Percentiles rank a stretch among this genome's conserved stretches.
Evolutionary conservation across 108 stramenopile species (phyloP).

Genomic region (Nitzschia palea): DNA sequence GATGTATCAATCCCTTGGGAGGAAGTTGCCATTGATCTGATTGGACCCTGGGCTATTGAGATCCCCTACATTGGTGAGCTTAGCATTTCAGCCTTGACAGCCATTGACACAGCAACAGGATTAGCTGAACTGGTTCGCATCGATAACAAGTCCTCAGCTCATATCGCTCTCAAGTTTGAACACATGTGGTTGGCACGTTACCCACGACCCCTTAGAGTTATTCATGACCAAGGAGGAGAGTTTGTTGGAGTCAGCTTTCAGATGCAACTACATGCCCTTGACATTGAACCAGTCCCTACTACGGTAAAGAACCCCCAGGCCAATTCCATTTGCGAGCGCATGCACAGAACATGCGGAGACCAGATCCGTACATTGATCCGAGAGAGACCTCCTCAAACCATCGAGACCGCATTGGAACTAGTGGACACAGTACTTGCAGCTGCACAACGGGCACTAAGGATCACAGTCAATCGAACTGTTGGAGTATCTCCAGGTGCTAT

Average conservation of each 20-base stretch:
- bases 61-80: slow-evolving; percentile 3
- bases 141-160: slow-evolving; percentile 10
- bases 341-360: slow-evolving; percentile 36
- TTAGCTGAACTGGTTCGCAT: slow-evolving; percentile 32
- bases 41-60: slow-evolving; percentile 42
- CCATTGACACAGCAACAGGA: slow-evolving; percentile 33
- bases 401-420: slow-evolving; percentile 13
- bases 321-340: slow-evolving; percentile 38
- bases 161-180: slow-evolving; percentile 6
- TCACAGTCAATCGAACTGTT: slow-evolving; percentile 6
- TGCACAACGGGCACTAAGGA: slow-evolving; percentile 27
- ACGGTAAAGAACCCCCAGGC: slow-evolving; percentile 38
- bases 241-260: slow-evolving; percentile 37
- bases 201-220: slow-evolving; percentile 22
- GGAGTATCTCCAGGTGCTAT: slow-evolving; percentile 37
- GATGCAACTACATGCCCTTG: background rate
- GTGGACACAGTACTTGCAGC: slow-evolving; percentile 19
- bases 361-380: slow-evolving; percentile 16
- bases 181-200: slow-evolving; percentile 31
- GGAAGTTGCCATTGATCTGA: slow-evolving; percentile 39
- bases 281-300: slow-evolving; percentile 18
- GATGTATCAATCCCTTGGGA: slow-evolving; percentile 6
- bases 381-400: slow-evolving; percentile 15
- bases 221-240: slow-evolving; percentile 36
- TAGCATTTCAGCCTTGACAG: slow-evolving; percentile 32